Conservation (phyloP, 345 rosid genomes). For the Toxicodendron radicans region DNA sequence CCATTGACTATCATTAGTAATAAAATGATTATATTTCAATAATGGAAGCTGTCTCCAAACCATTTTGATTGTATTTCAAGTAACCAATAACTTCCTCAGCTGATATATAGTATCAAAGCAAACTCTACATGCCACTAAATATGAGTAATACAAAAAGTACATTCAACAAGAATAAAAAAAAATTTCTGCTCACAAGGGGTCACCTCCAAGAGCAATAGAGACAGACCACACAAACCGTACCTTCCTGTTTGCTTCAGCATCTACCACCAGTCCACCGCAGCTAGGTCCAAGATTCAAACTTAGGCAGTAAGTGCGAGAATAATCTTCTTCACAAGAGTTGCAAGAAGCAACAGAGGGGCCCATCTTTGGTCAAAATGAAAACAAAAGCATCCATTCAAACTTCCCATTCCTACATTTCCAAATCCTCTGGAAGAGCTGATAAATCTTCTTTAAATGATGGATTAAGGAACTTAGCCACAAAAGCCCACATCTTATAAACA, state of each 20-base stretch:
- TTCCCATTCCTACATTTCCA: slow-evolving; percentile 33
- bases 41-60: slow-evolving; percentile 8
- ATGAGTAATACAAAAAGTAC: slow-evolving; percentile 23
- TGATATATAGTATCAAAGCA: slow-evolving; percentile 25
- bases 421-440: slow-evolving; percentile 43
- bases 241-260: slow-evolving; percentile 17
- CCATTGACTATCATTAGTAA: not conserved
- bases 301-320: not conserved
- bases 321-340: not conserved
- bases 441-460: slow-evolving; percentile 46
- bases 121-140: slow-evolving; percentile 34
- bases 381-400: slow-evolving; percentile 11
- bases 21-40: slow-evolving; percentile 4
- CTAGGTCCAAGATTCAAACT: slow-evolving; percentile 14
- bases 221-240: slow-evolving; percentile 18
- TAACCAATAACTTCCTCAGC: slow-evolving; percentile 19
- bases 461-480: slow-evolving; percentile 55
- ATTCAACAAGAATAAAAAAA: slow-evolving; percentile 34
- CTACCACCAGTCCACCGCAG: slow-evolving; percentile 18
- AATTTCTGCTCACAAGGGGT: slow-evolving; percentile 25
- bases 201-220: slow-evolving; percentile 14
- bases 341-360: slow-evolving; percentile 16
- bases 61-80: slow-evolving; percentile 24
- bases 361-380: slow-evolving; percentile 11
- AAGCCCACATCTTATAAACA: slow-evolving; percentile 67